A percentile compares a stretch with the other conserved stretches of the same genome.
Evolutionary conservation across 495 filamentous ascomycete genomes (phyloP).

Genomic region (Talaromyces ruber): DNA sequence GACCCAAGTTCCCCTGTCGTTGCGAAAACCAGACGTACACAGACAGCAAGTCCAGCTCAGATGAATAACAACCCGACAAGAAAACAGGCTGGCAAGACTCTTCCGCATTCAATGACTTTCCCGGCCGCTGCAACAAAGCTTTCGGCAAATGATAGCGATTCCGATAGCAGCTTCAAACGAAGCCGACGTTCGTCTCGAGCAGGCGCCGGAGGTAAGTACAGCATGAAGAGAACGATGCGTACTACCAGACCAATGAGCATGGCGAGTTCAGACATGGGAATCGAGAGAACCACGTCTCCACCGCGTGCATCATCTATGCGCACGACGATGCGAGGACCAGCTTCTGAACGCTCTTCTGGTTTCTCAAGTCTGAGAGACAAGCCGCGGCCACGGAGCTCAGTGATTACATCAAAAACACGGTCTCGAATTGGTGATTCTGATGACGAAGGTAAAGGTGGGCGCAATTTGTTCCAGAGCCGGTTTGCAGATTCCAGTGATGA

Average conservation of each 20-base stretch:
- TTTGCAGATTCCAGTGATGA: conserved; percentile 82
- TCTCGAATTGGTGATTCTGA: conserved; percentile 62
- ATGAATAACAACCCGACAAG: neutral
- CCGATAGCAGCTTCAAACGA: conserved; percentile 54
- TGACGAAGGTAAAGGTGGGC: conserved; percentile 51
- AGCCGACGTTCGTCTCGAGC: conserved; percentile 25
- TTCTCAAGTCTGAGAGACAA: conserved; percentile 22
- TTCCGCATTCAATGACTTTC: neutral
- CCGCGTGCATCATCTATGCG: conserved; percentile 32
- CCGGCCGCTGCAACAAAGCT: conserved; percentile 13
- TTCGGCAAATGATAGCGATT: conserved; percentile 48
- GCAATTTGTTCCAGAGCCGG: conserved; percentile 51
- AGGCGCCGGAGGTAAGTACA: conserved; percentile 25
- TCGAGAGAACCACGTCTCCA: conserved; percentile 21
- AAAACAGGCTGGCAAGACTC: neutral
- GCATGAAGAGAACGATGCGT: conserved; percentile 51
- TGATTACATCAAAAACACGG: conserved; percentile 8
- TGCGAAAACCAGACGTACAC: neutral
- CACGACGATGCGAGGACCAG: conserved; percentile 42
- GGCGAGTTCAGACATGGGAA: conserved; percentile 15
- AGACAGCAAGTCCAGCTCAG: neutral
- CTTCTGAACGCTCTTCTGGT: conserved; percentile 20
- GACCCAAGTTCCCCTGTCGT: neutral
- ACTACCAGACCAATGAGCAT: conserved; percentile 16
- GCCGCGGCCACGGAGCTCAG: neutral